Evolutionary conservation across 768 basidiomycete species (phyloP).

Genomic region (Lentinula sp.): DNA sequence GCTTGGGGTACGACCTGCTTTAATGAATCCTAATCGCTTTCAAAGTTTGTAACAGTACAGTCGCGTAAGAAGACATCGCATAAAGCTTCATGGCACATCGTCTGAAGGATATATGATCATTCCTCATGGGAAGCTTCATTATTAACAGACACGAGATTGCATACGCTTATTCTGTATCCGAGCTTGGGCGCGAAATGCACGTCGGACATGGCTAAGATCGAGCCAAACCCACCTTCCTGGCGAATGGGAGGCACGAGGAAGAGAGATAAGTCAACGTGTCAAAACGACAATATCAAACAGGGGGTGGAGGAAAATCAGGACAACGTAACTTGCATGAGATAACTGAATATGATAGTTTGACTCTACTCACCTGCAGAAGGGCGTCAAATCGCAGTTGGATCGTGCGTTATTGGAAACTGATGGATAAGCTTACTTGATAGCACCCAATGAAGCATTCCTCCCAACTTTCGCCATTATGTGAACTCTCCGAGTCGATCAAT

Average conservation of each 20-base stretch:
- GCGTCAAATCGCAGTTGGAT: neutral
- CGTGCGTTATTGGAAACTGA: neutral
- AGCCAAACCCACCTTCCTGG: constrained; percentile 64
- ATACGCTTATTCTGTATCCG: constrained; percentile 75
- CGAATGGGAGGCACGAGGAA: constrained; percentile 70
- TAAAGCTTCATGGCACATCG: neutral
- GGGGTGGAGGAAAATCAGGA: neutral
- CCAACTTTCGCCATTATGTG: constrained; percentile 48
- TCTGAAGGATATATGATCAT: constrained; percentile 12
- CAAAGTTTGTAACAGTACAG: constrained; percentile 50
- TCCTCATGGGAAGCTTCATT: constrained; percentile 72
- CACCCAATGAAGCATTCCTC: constrained; percentile 67
- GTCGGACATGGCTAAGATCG: constrained; percentile 69
- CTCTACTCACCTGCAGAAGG: constrained; percentile 44
- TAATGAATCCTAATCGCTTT: constrained; percentile 77
- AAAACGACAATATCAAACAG: neutral
- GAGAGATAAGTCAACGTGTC: neutral
- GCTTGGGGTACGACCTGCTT: constrained; percentile 72
- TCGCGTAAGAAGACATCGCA: neutral
- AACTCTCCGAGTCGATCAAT: constrained; percentile 36
- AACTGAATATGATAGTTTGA: constrained; percentile 89
- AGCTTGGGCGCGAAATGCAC: constrained; percentile 75
- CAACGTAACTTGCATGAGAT: constrained; percentile 66
- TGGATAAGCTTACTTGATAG: constrained; percentile 56
- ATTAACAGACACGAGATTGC: constrained; percentile 88